Percentiles rank a stretch among this genome's conserved stretches.
These are phyloP conservation scores for Phytopythium mirpurense DNA, from an alignment of 352 stramenopile species.

Conservation along the genomic window DNA sequence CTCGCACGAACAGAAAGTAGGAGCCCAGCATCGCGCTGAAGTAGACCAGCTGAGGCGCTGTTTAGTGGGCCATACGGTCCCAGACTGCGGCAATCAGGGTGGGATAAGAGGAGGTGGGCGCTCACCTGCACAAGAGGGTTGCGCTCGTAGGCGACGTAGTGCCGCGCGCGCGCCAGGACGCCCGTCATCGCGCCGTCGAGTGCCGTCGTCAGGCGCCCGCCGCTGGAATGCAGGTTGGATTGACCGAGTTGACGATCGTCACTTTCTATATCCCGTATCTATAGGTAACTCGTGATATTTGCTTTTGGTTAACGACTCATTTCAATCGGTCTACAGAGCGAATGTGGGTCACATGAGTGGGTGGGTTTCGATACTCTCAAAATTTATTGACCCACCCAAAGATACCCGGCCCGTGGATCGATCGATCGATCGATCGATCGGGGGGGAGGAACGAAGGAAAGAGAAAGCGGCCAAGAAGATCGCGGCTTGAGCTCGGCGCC, in stretches of 20 bases:
- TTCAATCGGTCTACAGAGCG: background rate
- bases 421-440: no score
- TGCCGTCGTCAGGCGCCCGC: background rate
- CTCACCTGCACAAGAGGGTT: slow-evolving; percentile 68
- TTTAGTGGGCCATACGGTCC: background rate
- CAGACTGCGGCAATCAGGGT: no score
- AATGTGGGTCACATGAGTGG: background rate
- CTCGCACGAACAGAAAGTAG: slow-evolving; percentile 66
- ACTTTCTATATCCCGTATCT: background rate
- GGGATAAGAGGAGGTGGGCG: no score
- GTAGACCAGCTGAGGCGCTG: slow-evolving; percentile 63
- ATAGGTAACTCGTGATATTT: background rate
- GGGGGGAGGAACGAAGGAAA: slow-evolving; percentile 14
- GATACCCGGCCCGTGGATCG: slow-evolving; percentile 9
- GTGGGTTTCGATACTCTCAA: background rate
- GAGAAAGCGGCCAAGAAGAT: slow-evolving; percentile 7
- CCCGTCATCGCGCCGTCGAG: slow-evolving; percentile 15
- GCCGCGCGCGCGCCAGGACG: slow-evolving; percentile 23
- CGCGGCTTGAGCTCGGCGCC: slow-evolving; percentile 2
- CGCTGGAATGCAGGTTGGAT: no score
- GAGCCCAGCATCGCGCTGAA: slow-evolving; percentile 58
- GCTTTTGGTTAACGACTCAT: background rate
- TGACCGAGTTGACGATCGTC: background rate
- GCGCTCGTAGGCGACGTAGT: slow-evolving; percentile 61
- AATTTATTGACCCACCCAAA: slow-evolving; percentile 11